These are phyloP conservation scores for Spizellomyces sp. DNA, from an alignment of 192 early-diverging fungal species.

Conservation along the genomic window DNA sequence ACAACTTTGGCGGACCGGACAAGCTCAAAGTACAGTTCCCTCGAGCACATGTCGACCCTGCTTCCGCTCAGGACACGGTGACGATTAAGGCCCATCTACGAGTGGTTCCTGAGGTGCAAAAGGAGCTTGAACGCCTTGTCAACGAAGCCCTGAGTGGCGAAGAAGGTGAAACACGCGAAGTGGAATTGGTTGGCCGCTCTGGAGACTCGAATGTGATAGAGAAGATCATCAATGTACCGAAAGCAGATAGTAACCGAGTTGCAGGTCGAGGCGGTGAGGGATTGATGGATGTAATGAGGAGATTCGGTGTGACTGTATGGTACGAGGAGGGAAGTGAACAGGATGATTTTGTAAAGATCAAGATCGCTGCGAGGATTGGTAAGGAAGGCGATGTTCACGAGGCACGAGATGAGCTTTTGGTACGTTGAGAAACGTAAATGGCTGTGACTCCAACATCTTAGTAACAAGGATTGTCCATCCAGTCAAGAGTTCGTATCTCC, in stretches of 20 bases:
- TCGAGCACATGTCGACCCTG: slow-evolving; percentile 25
- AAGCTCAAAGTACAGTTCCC: slow-evolving; percentile 55
- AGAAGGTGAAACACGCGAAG: slow-evolving; percentile 6
- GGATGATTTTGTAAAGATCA: slow-evolving; percentile 18
- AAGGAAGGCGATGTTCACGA: slow-evolving; percentile 17
- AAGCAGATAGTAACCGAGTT: slow-evolving; percentile 38
- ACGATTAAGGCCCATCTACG: slow-evolving; percentile 35
- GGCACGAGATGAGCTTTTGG: slow-evolving; percentile 17
- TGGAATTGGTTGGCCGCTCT: slow-evolving; percentile 1
- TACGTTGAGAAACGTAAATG: too few species aligned
- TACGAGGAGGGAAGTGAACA: slow-evolving; percentile 5
- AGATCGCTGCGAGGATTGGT: slow-evolving; percentile 15
- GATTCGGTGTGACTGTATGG: slow-evolving; percentile 43
- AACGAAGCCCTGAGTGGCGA: slow-evolving; percentile 24
- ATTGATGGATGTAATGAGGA: slow-evolving; percentile 43
- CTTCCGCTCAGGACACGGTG: slow-evolving; percentile 32
- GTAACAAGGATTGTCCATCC: too few species aligned
- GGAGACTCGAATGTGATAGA: slow-evolving; percentile 2
- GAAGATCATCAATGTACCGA: slow-evolving; percentile 36
- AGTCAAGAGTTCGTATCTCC: too few species aligned
- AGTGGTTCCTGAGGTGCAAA: slow-evolving; percentile 12
- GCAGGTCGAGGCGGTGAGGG: slow-evolving; percentile 36
- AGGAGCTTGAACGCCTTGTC: slow-evolving; percentile 33
- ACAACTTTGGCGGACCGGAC: slow-evolving; percentile 46
- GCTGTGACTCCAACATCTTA: too few species aligned